Conservation (phyloP, 2,329 filamentous ascomycete genomes). For the Colletotrichum agaves region DNA sequence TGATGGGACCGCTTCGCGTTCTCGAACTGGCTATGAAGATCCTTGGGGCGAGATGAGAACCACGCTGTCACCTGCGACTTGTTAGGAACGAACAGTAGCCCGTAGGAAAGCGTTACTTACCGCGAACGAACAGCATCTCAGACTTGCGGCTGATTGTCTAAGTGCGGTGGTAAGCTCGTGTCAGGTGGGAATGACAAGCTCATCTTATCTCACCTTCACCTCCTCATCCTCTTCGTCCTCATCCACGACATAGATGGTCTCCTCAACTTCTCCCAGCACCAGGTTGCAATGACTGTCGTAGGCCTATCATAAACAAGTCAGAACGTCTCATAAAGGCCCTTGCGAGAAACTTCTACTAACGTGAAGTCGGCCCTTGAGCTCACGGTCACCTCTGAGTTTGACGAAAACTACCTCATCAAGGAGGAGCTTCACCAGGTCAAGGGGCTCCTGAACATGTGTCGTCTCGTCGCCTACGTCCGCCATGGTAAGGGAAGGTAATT, state of each 20-base stretch:
- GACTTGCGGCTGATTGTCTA: constrained; percentile 96
- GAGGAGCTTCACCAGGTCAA: constrained; percentile 93
- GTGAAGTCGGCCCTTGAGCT: constrained; percentile 94
- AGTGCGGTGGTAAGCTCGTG: neutral
- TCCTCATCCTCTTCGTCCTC: constrained; percentile 85
- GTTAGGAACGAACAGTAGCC: constrained; percentile 40
- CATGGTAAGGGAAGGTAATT: constrained; percentile 63
- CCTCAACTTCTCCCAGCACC: constrained; percentile 94
- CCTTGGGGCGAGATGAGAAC: constrained; percentile 75
- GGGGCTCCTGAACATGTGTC: constrained; percentile 84
- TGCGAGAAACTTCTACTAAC: constrained; percentile 63
- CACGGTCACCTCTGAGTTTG: constrained; percentile 93
- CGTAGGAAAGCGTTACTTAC: constrained; percentile 58
- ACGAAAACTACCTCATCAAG: constrained; percentile 97
- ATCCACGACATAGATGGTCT: constrained; percentile 94
- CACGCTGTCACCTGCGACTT: constrained; percentile 72
- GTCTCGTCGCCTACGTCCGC: constrained; percentile 83
- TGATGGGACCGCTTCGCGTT: neutral
- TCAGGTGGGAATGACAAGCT: neutral
- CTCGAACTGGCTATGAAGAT: constrained; percentile 47
- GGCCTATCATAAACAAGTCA: constrained; percentile 66
- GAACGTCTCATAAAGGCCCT: constrained; percentile 9
- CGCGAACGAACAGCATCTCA: constrained; percentile 98
- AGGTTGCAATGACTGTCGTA: constrained; percentile 99
- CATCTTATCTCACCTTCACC: constrained; percentile 68